These are phyloP conservation scores for baker's yeast (Saccharomyces cerevisiae) DNA, from an alignment of 805 yeast genomes.

Conservation along the genomic window DNA sequence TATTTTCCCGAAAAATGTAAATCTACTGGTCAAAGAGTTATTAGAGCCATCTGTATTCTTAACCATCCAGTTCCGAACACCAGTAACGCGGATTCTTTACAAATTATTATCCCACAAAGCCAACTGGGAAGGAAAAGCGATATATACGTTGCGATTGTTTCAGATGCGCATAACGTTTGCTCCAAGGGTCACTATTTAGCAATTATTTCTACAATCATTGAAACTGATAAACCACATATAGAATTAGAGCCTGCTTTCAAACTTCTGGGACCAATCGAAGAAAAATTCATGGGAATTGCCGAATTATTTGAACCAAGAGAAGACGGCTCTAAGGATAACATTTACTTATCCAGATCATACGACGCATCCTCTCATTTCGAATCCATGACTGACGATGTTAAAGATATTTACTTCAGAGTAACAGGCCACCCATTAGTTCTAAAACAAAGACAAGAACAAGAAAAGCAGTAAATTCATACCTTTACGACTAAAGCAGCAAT, in stretches of 20 bases:
- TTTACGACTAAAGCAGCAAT: background rate
- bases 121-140: conserved; percentile 90
- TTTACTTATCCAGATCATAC: conserved; percentile 79
- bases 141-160: conserved; percentile 85
- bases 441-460: conserved; percentile 62
- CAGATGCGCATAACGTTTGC: conserved; percentile 82
- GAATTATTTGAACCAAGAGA: conserved; percentile 80
- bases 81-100: conserved; percentile 76
- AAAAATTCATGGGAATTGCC: conserved; percentile 88
- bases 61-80: conserved; percentile 85
- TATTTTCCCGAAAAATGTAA: conserved; percentile 66
- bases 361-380: conserved; percentile 96
- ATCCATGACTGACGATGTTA: conserved; percentile 91
- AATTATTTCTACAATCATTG: conserved; percentile 87
- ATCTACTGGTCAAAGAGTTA: conserved; percentile 31
- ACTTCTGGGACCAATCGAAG: conserved; percentile 68
- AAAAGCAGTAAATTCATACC: conserved; percentile 41
- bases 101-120: conserved; percentile 92
- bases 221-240: conserved; percentile 83
- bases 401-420: conserved; percentile 84
- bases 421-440: conserved; percentile 87
- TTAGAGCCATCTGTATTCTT: conserved; percentile 62
- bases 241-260: conserved; percentile 93
- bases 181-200: conserved; percentile 87
- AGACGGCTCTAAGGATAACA: conserved; percentile 73